Evolutionary conservation across 768 basidiomycete species (phyloP).

Genomic region (Rhodotorula taiwanensis): DNA sequence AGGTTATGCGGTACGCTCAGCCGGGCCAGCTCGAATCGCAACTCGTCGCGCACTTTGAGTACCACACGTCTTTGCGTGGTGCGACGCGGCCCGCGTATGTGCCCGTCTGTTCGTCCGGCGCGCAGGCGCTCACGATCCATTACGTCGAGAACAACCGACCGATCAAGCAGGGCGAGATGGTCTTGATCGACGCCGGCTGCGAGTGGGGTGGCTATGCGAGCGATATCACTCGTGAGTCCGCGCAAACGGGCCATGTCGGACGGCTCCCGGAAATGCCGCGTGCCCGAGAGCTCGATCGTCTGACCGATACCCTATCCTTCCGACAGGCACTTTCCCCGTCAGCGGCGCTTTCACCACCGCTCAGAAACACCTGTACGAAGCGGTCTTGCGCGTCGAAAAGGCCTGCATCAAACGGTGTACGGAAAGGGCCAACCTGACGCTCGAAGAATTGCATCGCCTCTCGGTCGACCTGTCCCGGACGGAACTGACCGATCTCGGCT

Average conservation of each 20-base stretch:
- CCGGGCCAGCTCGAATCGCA: conserved; percentile 52
- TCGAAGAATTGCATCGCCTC: conserved; percentile 69
- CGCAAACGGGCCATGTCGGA: neutral
- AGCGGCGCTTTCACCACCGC: conserved; percentile 69
- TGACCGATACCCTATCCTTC: neutral
- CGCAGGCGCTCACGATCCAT: conserved; percentile 85
- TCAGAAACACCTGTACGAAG: conserved; percentile 73
- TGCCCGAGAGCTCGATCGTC: too few relatives aligned
- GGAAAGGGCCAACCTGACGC: conserved; percentile 52
- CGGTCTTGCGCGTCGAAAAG: conserved; percentile 47
- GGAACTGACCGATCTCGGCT: conserved; percentile 66
- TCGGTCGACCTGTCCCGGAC: conserved; percentile 61
- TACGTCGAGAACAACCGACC: conserved; percentile 86
- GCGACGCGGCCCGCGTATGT: conserved; percentile 90
- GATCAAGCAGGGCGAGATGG: conserved; percentile 57
- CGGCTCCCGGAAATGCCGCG: conserved; percentile 42
- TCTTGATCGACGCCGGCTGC: conserved; percentile 40
- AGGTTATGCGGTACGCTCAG: conserved; percentile 33
- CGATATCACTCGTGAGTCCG: conserved; percentile 59
- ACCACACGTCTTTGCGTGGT: conserved; percentile 69
- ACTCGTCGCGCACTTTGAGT: conserved; percentile 80
- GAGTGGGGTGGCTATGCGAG: conserved; percentile 73
- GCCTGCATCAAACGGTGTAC: conserved; percentile 44
- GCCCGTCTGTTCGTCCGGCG: conserved; percentile 89
- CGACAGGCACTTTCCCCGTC: conserved; percentile 63